Percentiles rank a stretch among this genome's conserved stretches.
Evolutionary conservation across 352 stramenopile species (phyloP).

Genomic region (Saprolegnia diclina): DNA sequence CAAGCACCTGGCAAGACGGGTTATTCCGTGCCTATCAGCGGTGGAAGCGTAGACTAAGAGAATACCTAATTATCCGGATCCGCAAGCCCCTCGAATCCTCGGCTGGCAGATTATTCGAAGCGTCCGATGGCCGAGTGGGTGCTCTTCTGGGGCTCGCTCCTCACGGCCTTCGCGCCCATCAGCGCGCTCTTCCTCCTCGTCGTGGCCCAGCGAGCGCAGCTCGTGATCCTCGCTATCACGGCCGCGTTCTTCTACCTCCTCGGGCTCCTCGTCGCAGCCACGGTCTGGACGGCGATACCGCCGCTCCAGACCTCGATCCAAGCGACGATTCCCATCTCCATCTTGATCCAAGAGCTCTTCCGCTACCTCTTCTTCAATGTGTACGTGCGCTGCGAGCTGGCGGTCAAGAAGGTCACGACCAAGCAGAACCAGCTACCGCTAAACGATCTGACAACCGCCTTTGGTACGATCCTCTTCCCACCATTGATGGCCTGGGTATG

Average conservation of each 20-base stretch:
- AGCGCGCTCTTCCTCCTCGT: slow-evolving; percentile 74
- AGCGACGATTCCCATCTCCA: slow-evolving; percentile 60
- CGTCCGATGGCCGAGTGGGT: slow-evolving; percentile 45
- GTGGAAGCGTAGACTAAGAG: no score
- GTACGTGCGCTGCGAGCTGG: slow-evolving; percentile 67
- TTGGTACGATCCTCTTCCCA: slow-evolving; percentile 38
- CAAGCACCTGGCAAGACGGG: no score
- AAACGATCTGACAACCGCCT: slow-evolving; percentile 76
- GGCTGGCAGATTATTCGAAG: not conserved
- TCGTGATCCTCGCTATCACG: slow-evolving; percentile 75
- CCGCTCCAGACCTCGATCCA: slow-evolving; percentile 65
- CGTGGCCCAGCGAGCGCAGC: slow-evolving; percentile 69
- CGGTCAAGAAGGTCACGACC: slow-evolving; percentile 71
- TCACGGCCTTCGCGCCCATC: slow-evolving; percentile 69
- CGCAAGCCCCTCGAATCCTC: not conserved
- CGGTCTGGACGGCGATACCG: slow-evolving; percentile 70
- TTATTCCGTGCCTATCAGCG: no score
- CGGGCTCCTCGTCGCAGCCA: slow-evolving; percentile 66
- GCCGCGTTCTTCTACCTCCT: slow-evolving; percentile 80
- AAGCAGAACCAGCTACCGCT: slow-evolving; percentile 71
- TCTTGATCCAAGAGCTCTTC: slow-evolving; percentile 67
- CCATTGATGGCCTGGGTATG: not conserved
- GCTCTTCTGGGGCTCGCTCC: slow-evolving; percentile 78
- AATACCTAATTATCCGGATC: not conserved
- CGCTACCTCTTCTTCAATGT: slow-evolving; percentile 66